phyloP scores from a whole-genome alignment of 768 basidiomycete species.

The Leccinum arenicola region DNA sequence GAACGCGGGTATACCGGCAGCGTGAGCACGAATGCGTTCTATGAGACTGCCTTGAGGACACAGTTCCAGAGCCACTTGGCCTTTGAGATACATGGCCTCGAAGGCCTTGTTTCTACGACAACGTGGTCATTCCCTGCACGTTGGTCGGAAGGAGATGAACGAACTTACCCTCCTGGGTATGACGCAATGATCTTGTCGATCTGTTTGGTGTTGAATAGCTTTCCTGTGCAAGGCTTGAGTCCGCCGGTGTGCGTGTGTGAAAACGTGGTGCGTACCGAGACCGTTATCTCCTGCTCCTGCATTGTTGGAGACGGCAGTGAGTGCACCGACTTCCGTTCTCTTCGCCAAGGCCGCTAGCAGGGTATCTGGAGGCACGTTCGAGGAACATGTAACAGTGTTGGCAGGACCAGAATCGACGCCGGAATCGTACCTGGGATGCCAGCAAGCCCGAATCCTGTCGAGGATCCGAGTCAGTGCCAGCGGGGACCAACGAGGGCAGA shows the following conservation, averaged over 20 bases:
- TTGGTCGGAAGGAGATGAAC: neutral
- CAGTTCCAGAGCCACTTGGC: constrained; percentile 80
- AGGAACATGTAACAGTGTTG: neutral
- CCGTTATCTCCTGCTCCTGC: constrained; percentile 71
- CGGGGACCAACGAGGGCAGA: neutral
- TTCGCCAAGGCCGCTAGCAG: constrained; percentile 74
- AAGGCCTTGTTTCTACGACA: constrained; percentile 78
- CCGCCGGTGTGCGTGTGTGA: neutral
- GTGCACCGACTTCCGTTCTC: constrained; percentile 66
- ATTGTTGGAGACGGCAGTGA: constrained; percentile 90
- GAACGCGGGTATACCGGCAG: constrained; percentile 92
- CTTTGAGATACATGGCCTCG: constrained; percentile 75
- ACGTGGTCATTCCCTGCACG: neutral
- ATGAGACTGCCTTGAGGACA: constrained; percentile 91
- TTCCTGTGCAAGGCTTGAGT: constrained; percentile 43
- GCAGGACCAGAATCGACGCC: neutral
- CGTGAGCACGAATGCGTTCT: constrained; percentile 84
- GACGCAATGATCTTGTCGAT: constrained; percentile 84
- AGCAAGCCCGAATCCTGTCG: constrained; percentile 80
- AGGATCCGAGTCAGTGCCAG: neutral
- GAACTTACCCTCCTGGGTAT: constrained; percentile 77
- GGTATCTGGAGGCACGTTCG: constrained; percentile 52
- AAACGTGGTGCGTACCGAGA: constrained; percentile 45
- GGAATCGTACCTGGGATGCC: constrained; percentile 71
- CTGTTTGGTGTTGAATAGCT: constrained; percentile 70